These are phyloP conservation scores for Apiospora koreana DNA, from an alignment of 2,329 filamentous ascomycete genomes.

Conservation along the genomic window DNA sequence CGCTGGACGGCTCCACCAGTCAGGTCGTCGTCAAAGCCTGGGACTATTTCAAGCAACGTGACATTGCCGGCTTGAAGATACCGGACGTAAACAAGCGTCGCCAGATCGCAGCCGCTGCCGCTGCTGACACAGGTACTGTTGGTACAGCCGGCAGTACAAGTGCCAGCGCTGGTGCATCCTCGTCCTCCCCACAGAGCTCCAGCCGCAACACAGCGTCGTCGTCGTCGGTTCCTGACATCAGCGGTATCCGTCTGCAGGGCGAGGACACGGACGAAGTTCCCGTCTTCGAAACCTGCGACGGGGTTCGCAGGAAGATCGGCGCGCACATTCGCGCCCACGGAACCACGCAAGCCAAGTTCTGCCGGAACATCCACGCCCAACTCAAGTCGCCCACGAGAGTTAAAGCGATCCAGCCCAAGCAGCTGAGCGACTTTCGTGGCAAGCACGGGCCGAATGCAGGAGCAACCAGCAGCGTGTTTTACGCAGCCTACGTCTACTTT, in stretches of 20 bases:
- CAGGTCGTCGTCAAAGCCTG: constrained; percentile 19
- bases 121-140: neutral
- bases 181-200: neutral
- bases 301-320: constrained; percentile 56
- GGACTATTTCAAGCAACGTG: constrained; percentile 27
- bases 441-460: constrained; percentile 49
- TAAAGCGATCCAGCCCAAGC: constrained; percentile 34
- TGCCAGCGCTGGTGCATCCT: neutral
- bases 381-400: constrained; percentile 33
- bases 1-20: constrained; percentile 19
- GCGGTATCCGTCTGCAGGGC: constrained; percentile 42
- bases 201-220: neutral
- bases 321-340: constrained; percentile 45
- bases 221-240: constrained; percentile 34
- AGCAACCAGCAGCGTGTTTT: constrained; percentile 48
- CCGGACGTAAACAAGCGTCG: constrained; percentile 27
- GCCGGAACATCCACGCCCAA: constrained; percentile 41
- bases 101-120: constrained; percentile 12
- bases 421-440: constrained; percentile 49
- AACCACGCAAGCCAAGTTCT: constrained; percentile 53
- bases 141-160: neutral
- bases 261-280: constrained; percentile 43
- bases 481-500: constrained; percentile 59
- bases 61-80: constrained; percentile 24
- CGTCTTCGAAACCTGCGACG: constrained; percentile 59